Percentiles rank a stretch among this genome's conserved stretches.
Evolutionary conservation across 495 filamentous ascomycete species (phyloP).

Genomic region (Wilcoxina mikolae): DNA sequence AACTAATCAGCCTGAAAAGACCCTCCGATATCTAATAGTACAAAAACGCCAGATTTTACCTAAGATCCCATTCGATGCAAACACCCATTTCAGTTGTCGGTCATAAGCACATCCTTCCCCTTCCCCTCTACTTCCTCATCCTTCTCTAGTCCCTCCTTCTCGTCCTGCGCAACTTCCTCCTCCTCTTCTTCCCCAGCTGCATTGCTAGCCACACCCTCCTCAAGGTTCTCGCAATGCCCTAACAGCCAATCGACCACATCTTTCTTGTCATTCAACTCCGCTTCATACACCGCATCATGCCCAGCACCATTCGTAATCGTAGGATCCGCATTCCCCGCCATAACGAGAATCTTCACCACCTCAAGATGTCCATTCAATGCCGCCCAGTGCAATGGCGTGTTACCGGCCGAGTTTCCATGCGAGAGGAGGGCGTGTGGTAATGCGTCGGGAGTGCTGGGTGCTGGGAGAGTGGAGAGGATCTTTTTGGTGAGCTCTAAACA

Average conservation of each 20-base stretch:
- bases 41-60: no score
- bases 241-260: conserved; percentile 55
- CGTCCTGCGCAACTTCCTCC: neutral
- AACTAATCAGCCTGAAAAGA: no score
- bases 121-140: neutral
- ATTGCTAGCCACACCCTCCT: conserved; percentile 30
- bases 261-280: conserved; percentile 53
- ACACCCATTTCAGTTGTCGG: no score
- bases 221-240: conserved; percentile 39
- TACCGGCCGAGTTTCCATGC: conserved; percentile 58
- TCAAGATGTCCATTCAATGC: conserved; percentile 72
- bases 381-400: conserved; percentile 86
- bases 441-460: conserved; percentile 23
- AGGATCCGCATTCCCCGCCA: conserved; percentile 54
- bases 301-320: conserved; percentile 63
- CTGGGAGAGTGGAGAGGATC: conserved; percentile 35
- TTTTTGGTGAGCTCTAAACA: conserved; percentile 36
- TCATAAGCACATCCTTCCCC: no score
- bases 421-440: conserved; percentile 42
- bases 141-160: neutral
- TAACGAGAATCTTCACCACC: conserved; percentile 58
- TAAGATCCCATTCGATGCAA: no score
- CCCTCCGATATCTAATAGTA: no score
- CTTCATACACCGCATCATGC: conserved; percentile 73
- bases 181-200: neutral